These are phyloP conservation scores for Bocquillonia castaneifolia DNA, from an alignment of 441 rosid species.

Conservation along the genomic window DNA sequence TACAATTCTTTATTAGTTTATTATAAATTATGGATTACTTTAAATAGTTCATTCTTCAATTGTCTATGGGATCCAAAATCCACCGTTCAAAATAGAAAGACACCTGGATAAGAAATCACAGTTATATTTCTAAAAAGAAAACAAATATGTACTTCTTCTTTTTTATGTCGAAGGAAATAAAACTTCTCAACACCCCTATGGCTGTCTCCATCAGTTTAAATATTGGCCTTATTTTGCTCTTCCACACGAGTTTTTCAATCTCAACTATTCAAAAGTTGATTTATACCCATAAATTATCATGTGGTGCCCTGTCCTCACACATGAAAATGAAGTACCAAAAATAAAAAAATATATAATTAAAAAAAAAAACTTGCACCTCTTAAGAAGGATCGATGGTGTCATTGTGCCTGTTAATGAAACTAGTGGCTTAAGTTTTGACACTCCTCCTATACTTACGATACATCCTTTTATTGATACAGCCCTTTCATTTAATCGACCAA, in stretches of 20 bases:
- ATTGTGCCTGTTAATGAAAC: neutral
- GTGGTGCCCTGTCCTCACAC: slow-evolving; percentile 14
- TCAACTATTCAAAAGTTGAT: neutral
- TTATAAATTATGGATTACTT: no score
- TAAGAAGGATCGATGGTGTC: neutral
- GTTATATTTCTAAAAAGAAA: no score
- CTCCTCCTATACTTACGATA: neutral
- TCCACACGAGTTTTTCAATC: slow-evolving; percentile 9
- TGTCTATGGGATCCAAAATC: no score
- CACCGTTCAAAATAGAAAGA: no score
- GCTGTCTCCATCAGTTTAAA: no score
- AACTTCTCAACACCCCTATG: neutral
- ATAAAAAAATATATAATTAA: neutral
- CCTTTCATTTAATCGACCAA: neutral
- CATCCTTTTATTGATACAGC: neutral
- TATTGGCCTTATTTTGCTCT: slow-evolving; percentile 8
- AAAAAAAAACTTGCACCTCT: neutral
- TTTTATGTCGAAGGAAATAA: neutral
- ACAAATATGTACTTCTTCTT: no score
- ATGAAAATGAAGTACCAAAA: slow-evolving; percentile 12
- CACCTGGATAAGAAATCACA: no score
- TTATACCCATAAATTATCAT: slow-evolving; percentile 2
- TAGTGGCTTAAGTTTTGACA: neutral
- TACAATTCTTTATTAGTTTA: no score
- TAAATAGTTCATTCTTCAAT: no score